These are phyloP conservation scores for Colletotrichum scovillei DNA, from an alignment of 2,329 filamentous ascomycete species.

Conservation along the genomic window DNA sequence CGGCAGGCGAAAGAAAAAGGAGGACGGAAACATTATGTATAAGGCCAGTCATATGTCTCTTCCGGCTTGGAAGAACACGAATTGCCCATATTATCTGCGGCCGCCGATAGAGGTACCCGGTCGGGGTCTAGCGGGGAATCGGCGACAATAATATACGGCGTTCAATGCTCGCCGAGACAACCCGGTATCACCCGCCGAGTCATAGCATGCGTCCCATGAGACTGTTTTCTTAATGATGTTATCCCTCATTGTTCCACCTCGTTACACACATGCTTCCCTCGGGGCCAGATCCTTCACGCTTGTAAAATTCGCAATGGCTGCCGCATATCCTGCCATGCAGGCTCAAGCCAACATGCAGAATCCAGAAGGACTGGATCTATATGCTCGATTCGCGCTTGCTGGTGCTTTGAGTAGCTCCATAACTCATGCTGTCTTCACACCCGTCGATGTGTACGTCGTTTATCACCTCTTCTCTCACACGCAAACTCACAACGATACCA, in stretches of 20 bases:
- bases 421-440: constrained; percentile 96
- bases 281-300: not conserved
- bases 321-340: not conserved
- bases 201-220: not conserved
- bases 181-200: not conserved
- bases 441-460: constrained; percentile 95
- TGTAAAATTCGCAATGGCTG: not conserved
- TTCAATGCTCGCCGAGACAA: not conserved
- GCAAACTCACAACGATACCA: not conserved
- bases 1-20: no score
- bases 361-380: not conserved
- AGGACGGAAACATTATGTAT: no score
- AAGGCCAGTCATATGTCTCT: no score
- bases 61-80: no score
- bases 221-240: not conserved
- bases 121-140: not conserved
- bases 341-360: not conserved
- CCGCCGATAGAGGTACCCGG: not conserved
- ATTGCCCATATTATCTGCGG: not conserved
- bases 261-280: not conserved
- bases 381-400: constrained; percentile 92
- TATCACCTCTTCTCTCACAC: not conserved
- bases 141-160: not conserved
- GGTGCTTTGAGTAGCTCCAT: constrained; percentile 97
- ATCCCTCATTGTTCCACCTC: not conserved